Evolutionary conservation across 805 yeast species (phyloP), one percentile per base, ranked within the genome.

Genomic region (Candida awuae): DNA sequence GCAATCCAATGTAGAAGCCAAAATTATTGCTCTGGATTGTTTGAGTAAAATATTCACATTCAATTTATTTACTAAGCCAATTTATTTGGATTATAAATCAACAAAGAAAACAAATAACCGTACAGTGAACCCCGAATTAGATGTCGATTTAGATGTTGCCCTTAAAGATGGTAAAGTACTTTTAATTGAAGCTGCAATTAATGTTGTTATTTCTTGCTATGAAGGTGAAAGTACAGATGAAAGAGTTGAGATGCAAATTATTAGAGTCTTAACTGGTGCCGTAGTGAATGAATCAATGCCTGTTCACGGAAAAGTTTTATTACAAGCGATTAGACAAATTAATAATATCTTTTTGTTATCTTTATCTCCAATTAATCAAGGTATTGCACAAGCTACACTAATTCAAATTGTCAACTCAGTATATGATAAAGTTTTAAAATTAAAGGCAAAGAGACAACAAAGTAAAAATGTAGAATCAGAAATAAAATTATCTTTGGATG

Each of bases 141-240:
- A 75, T 14, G 67, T 74, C 0, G 75, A 41, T 28, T 32, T 46
- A 1, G 74, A 73, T 8, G 73, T 73, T 20, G 35, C 28, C 22
- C 17, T 37, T 7, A 39, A 43, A 12, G 47, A 39, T n/a, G 52
- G 47, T 25, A 72, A 72, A 34, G 68, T 76, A 15, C 70, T 71
- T 17, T 55, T 85, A 44, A 77, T 92, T 22, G 92, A 84, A 55
- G 82, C 83, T 18, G 86, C 94, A 0, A 83, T 90, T 30, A 82
- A 81, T 47, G 83, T 87, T 13, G 84, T 88, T 17, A 75, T 92
- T 18, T 77, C 80, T 19, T 83, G 94, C 48, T 90, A 85, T 58
- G 84, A 81, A 45, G 94, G 94, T 29, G 98, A 92, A 59, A 86
- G 87, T 2, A 86, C 97, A 0, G 94, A 88, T 55, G 84, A 84